Percentiles rank a stretch among this genome's conserved stretches.
Evolutionary conservation across 1,284 basidiomycete genomes (phyloP).

Genomic region (Psilocybe mexicana): DNA sequence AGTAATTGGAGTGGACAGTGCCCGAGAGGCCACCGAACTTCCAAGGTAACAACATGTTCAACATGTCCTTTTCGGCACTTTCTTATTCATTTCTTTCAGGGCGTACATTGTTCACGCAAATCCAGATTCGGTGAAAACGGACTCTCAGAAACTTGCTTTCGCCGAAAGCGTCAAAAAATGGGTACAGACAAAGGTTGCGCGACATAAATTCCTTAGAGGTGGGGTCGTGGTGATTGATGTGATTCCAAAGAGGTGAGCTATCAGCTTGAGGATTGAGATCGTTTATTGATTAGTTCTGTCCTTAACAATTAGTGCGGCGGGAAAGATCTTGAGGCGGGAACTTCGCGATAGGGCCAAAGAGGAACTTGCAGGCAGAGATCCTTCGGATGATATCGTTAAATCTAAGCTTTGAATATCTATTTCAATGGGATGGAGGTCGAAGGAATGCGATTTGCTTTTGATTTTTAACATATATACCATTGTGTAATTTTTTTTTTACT

Average conservation of each 20-base stretch:
- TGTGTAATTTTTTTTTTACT: neutral
- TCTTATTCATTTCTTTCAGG: conserved; percentile 31
- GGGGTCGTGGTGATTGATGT: conserved; percentile 57
- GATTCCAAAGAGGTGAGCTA: conserved; percentile 66
- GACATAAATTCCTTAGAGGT: conserved; percentile 67
- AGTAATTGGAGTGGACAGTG: conserved; percentile 69
- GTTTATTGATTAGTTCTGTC: conserved; percentile 3
- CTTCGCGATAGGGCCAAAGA: conserved; percentile 63
- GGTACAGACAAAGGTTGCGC: conserved; percentile 62
- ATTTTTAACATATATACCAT: neutral
- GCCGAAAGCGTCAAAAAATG: conserved; percentile 56
- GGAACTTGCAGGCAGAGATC: conserved; percentile 44
- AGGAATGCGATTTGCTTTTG: too few species aligned
- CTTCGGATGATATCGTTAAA: conserved; percentile 28
- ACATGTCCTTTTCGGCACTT: neutral
- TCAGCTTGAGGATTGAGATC: neutral
- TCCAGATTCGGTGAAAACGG: conserved; percentile 36
- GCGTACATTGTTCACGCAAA: conserved; percentile 69
- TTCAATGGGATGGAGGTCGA: neutral
- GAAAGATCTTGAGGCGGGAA: conserved; percentile 69
- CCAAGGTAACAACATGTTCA: conserved; percentile 50
- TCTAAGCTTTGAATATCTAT: conserved; percentile 32
- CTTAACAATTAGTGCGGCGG: conserved; percentile 52
- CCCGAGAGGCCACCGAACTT: conserved; percentile 71
- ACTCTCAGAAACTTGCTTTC: conserved; percentile 42